phyloP scores from a whole-genome alignment of 148 eudicot genomes.

The Persicaria maculosa region DNA sequence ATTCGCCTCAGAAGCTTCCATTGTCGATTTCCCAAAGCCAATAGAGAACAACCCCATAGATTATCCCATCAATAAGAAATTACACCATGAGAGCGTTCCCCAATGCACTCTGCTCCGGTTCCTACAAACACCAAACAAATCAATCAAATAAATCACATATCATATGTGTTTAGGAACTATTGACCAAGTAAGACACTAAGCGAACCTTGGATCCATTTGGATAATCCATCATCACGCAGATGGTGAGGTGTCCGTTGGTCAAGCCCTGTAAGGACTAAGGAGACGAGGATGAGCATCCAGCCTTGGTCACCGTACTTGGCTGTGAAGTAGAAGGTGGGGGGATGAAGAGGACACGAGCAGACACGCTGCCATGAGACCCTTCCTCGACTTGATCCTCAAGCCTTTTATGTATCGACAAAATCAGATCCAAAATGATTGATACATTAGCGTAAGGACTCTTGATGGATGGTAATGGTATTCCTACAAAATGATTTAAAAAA shows the following conservation, averaged over 20 bases:
- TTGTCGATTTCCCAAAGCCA: conserved; percentile 75
- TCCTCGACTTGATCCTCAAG: conserved; percentile 34
- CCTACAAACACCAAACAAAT: conserved; percentile 26
- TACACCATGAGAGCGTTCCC: conserved; percentile 52
- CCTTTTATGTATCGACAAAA: conserved; percentile 36
- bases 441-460: conserved; percentile 69
- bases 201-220: conserved; percentile 70
- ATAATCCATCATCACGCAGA: conserved; percentile 59
- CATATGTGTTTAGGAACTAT: neutral
- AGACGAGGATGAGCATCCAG: conserved; percentile 61
- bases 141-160: neutral
- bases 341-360: conserved; percentile 44
- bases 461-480: conserved; percentile 73
- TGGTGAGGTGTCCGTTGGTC: conserved; percentile 73
- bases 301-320: conserved; percentile 80
- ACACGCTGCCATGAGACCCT: conserved; percentile 31
- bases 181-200: neutral
- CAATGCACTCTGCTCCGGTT: conserved; percentile 73
- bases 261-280: conserved; percentile 57
- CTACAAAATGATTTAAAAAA: conserved; percentile 17
- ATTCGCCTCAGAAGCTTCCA: conserved; percentile 22
- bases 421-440: conserved; percentile 68
- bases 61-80: conserved; percentile 57
- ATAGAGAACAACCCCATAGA: conserved; percentile 50
- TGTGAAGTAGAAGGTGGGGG: conserved; percentile 62